Conservation (phyloP, 768 basidiomycete genomes). For the Lentinula edodes region DNA sequence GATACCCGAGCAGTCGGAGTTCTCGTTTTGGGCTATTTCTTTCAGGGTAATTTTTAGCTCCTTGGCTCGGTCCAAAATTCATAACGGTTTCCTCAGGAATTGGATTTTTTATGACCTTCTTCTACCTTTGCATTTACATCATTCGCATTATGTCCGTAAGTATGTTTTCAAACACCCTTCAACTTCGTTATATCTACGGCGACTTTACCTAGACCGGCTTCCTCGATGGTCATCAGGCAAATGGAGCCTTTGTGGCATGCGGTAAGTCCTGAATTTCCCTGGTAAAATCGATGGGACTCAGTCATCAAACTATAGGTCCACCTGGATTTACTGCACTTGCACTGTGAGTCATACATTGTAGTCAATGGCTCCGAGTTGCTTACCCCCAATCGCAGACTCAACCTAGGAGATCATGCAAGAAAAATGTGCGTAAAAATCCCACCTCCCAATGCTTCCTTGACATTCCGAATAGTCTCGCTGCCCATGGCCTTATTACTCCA, state of each 20-base stretch:
- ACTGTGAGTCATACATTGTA: slow-evolving; percentile 13
- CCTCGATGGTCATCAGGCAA: slow-evolving; percentile 41
- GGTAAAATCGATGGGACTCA: background rate
- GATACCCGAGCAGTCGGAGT: slow-evolving; percentile 35
- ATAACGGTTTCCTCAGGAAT: slow-evolving; percentile 21
- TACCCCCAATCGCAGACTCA: slow-evolving; percentile 16
- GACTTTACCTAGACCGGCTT: slow-evolving; percentile 33
- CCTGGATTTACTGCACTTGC: slow-evolving; percentile 46
- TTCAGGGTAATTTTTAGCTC: slow-evolving; percentile 28
- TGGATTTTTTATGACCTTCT: slow-evolving; percentile 45
- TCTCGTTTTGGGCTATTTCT: slow-evolving; percentile 39
- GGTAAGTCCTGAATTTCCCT: slow-evolving; percentile 8
- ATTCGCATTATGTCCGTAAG: slow-evolving; percentile 38
- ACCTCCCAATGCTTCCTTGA: background rate
- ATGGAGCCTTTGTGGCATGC: slow-evolving; percentile 41
- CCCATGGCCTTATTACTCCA: slow-evolving; percentile 28
- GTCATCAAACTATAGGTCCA: slow-evolving; percentile 18
- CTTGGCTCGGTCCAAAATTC: background rate
- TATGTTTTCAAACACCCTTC: background rate
- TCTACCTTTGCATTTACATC: slow-evolving; percentile 45
- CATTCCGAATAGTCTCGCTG: background rate
- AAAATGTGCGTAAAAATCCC: slow-evolving; percentile 24
- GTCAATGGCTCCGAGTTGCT: background rate
- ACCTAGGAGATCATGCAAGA: slow-evolving; percentile 31
- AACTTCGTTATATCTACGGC: background rate